Base-by-base conservation (phyloP, 495 filamentous ascomycete species). In the Trichoderma parareesei region DNA sequence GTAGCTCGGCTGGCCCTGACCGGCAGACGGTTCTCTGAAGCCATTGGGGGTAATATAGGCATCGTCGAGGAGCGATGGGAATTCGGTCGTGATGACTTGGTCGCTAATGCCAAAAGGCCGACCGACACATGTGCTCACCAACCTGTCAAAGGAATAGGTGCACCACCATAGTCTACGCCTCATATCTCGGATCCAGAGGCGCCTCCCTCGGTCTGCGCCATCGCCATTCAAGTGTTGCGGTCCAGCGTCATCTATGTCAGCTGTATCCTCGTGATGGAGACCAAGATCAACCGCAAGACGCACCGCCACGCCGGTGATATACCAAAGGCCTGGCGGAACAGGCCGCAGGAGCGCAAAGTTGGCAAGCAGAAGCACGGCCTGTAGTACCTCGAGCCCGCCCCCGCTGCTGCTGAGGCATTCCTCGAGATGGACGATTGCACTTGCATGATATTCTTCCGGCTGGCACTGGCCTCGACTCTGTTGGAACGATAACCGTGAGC, bases 91-190 rank as follows among this genome's bases (percentile, higher is more conserved):
- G 67, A 98, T 88, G 48, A 93, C 91, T 72, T 94, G 90, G 73
- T 98, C 93, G 9, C 87, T 90, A 65, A 98, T 93, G 38, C 93
- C 92, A 71, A 97, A 96, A 14, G 93, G 93, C 44, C 93, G 82
- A 49, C 93, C 93, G 43, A 97, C 93, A 67, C 93, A 97, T 16
- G 91, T 90, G 66, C 88, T 89, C 61, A 97, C 93, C 27, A 98
- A 85, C 38, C 93, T 86, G 72, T 98, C 93, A 67, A 97, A 89
- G 40, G 90, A 92, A 72, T 98, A 98, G 1, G 91, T 90, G 76
- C 91, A 96, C 93, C 93, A 98, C 92, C 93, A 98, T 20, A 98
- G 78, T 38, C 93, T 84, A 65, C 93, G 83, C 60, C 93, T 86
- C 44, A 96, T 79, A 72, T 98, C 93, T 33, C 93, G 87, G 27